Percentiles rank a stretch among this genome's conserved stretches.
Evolutionary conservation across 2,329 filamentous ascomycete species (phyloP).

Genomic region (Pestalotiopsis sp.): DNA sequence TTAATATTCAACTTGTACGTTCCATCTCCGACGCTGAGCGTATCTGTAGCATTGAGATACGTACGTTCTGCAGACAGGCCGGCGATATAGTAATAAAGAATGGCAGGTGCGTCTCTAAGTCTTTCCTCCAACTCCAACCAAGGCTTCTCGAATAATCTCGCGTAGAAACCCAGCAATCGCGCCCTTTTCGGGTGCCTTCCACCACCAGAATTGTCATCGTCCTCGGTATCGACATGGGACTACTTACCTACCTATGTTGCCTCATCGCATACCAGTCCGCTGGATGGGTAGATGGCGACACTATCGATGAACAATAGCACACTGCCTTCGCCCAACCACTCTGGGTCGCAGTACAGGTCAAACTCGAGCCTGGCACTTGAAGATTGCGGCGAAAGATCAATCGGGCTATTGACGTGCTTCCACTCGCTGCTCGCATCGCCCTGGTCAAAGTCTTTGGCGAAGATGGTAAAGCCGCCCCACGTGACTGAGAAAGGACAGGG

Average conservation of each 20-base stretch:
- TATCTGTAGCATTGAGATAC: too few species aligned
- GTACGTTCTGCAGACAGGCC: too few species aligned
- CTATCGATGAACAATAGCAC: not conserved
- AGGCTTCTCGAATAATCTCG: too few species aligned
- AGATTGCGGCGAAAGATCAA: not conserved
- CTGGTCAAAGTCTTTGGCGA: not conserved
- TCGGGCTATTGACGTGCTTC: conserved; percentile 2
- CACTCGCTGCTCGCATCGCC: not conserved
- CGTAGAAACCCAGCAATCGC: too few species aligned
- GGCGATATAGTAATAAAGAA: too few species aligned
- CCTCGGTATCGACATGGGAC: not conserved
- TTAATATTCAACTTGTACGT: too few species aligned
- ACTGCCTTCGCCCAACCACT: not conserved
- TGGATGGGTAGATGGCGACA: not conserved
- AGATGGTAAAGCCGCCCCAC: not conserved
- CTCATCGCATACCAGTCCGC: not conserved
- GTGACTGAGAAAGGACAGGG: not conserved
- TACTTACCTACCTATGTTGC: not conserved
- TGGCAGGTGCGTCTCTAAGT: too few species aligned
- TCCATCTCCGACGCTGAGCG: too few species aligned
- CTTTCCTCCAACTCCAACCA: too few species aligned
- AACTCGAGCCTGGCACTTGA: not conserved
- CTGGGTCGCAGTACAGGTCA: not conserved
- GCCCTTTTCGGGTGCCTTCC: too few species aligned
- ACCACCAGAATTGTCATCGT: not conserved